Base-by-base conservation (phyloP, 345 rosid species). In the Sisymbrium altissimum region DNA sequence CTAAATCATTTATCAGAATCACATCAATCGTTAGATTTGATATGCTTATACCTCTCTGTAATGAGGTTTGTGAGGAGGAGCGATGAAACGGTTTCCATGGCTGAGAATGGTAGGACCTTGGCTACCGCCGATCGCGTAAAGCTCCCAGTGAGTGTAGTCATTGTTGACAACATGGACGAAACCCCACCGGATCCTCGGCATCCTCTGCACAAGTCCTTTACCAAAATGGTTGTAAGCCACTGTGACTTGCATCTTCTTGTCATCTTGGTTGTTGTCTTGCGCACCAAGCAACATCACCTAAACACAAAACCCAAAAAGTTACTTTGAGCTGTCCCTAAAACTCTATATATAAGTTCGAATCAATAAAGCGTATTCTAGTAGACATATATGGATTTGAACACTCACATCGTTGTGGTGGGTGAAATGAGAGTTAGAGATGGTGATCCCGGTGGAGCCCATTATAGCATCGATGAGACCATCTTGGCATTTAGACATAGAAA, bases 401-500 rank as follows among this genome's bases (percentile, higher is more conserved):
- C 70, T 77, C 70, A 88, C 97, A 73, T 90, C 91, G 41, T 88
- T 82, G 81, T 93, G 98, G 36, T 82, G 30, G 17, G 97, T 87
- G 83, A 93, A 85, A 64, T 90, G 95, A 64, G 79, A 73, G 66
- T 90, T 93, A 76, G 98, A 93, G 77, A 93, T 81, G 72, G 97
- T 91, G 70, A 93, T 72, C 14, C 83, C 97, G 15, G 91, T 93
- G 21, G 97, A 89, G 2, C 86, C 96, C 81, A 63, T 62, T 5
- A 93, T 74, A 27, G 82, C 88, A 46, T 93, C 98, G n/a, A 93
- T 81, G 40, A 93, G 80, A 15, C 98, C 97, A 59, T 93, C 97
- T 1, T 41, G 35, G 70, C 96, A 88, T 0, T 45, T 70, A 33
- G 86, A 87, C 89, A 86, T 85, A 12, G 97, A 87, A 56, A 86